Evolutionary conservation across 1,284 basidiomycete genomes (phyloP).

Genomic region (Apiotrichum gracile): DNA sequence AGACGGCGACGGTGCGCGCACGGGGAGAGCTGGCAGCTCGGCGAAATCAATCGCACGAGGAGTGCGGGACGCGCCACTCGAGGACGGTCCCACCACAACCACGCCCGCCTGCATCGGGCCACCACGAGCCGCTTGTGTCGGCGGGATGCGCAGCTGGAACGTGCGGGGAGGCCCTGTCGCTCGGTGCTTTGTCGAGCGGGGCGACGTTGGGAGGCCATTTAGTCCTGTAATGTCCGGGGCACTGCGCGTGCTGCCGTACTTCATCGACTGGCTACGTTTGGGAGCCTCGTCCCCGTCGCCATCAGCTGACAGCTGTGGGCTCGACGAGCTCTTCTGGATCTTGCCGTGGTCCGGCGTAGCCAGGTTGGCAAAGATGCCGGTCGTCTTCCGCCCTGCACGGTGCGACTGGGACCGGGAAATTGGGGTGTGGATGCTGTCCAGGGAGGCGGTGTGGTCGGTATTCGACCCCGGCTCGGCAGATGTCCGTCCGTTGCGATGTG

Average conservation of each 20-base stretch:
- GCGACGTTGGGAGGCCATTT: too few relatives aligned
- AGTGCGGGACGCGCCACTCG: neutral
- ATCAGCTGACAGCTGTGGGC: neutral
- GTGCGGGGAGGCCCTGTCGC: slow-evolving; percentile 11
- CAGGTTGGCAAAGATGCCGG: neutral
- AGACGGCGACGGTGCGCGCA: neutral
- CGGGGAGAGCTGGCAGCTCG: too few relatives aligned
- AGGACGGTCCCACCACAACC: slow-evolving; percentile 1
- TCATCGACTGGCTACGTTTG: neutral
- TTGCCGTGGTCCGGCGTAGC: neutral
- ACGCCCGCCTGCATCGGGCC: neutral
- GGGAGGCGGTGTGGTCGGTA: neutral
- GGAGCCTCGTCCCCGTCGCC: neutral
- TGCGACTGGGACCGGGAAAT: neutral
- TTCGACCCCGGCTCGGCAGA: neutral
- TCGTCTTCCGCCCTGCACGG: neutral
- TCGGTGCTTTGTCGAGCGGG: neutral
- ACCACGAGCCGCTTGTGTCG: too few relatives aligned
- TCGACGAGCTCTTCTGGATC: slow-evolving; percentile 7
- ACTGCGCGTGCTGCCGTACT: neutral
- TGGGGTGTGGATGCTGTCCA: neutral
- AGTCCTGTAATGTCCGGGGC: slow-evolving; percentile 1
- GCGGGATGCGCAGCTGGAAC: slow-evolving; percentile 12
- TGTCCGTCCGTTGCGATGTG: neutral
- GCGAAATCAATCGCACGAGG: slow-evolving; percentile 12